Evolutionary conservation across 73 alveolate genomes (phyloP), one percentile per base, ranked within the genome.

Genomic region (Uronychia setigera): DNA sequence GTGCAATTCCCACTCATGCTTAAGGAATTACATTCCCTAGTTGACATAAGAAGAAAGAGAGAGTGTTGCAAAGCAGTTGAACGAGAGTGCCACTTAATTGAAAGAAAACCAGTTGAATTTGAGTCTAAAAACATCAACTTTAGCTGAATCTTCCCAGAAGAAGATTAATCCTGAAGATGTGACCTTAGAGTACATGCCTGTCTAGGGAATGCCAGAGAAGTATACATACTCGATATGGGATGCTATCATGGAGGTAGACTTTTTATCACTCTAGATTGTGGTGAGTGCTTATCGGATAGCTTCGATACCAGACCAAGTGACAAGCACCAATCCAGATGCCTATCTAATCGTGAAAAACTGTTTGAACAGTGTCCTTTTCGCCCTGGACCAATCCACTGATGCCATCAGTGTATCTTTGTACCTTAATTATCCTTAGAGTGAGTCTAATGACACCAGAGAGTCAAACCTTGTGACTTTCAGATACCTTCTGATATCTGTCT

Each of bases 251-350:
- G 91, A 85, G 57, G 67, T 46, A 46, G 19, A 5, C 67, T 11
- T 19, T 11, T 19, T 46, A 5, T 46, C 67, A 46, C n/a, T 19
- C 5, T 46, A 85, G 57, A 31, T 85, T 5, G 86, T 77, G 19
- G 91, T 85, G 33, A 57, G 87, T 25, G 85, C 91, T 28, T 85
- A 77, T 57, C 33, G 81, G 30, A 77, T 85, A 34, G 76, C 91
- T 1, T 74, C 91, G 5, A 14, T 35, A 1, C 34, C 29, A 29
- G 32, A 13, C 28, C 59, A 77, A 28, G 25, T 85, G 31, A 78
- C 82, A 26, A 81, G 77, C 32, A 46, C 85, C 30, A 31, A 85
- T 30, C 81, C 80, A 11, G 57, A 83, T 1, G 74, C 75, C 46
- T 85, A 77, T 79, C 77, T 85, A 29, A 76, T 85, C 0, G 13